These are phyloP conservation scores for Helianthus annuus DNA, from an alignment of 129 eudicot species.

Conservation along the genomic window DNA sequence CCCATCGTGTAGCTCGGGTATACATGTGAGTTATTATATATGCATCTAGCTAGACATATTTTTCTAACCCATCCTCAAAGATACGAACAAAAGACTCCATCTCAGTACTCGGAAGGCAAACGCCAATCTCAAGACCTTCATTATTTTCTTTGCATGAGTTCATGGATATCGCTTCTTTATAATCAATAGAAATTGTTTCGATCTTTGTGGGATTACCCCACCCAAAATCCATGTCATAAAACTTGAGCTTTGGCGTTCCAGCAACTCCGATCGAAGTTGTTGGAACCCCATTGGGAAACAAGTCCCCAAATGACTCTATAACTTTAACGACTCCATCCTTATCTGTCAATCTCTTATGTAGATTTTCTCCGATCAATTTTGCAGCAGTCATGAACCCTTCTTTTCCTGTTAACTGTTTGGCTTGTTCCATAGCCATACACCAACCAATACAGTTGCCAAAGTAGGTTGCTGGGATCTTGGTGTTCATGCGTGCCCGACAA, in stretches of 20 bases:
- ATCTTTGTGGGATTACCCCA: background rate
- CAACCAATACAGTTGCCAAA: background rate
- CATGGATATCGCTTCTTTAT: background rate
- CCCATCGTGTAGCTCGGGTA: too few species aligned
- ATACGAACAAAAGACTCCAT: slow-evolving; percentile 32
- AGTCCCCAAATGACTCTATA: background rate
- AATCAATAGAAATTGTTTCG: background rate
- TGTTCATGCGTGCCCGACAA: slow-evolving; percentile 9
- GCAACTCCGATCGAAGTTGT: background rate
- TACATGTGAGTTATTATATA: background rate
- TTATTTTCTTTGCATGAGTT: slow-evolving; percentile 9
- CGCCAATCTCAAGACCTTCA: slow-evolving; percentile 37
- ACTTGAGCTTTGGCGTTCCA: background rate
- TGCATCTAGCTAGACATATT: background rate
- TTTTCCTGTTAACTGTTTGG: background rate
- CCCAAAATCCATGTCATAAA: background rate
- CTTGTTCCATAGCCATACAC: background rate
- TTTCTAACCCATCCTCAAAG: slow-evolving; percentile 28
- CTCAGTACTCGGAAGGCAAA: slow-evolving; percentile 21
- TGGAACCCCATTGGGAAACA: background rate
- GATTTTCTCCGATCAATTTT: background rate
- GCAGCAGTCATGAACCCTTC: slow-evolving; percentile 6
- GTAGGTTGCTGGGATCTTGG: background rate
- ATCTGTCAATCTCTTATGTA: background rate
- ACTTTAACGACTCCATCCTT: background rate